Evolutionary conservation across 2,329 filamentous ascomycete species (phyloP).

Genomic region (Corniculantispora saksenae): DNA sequence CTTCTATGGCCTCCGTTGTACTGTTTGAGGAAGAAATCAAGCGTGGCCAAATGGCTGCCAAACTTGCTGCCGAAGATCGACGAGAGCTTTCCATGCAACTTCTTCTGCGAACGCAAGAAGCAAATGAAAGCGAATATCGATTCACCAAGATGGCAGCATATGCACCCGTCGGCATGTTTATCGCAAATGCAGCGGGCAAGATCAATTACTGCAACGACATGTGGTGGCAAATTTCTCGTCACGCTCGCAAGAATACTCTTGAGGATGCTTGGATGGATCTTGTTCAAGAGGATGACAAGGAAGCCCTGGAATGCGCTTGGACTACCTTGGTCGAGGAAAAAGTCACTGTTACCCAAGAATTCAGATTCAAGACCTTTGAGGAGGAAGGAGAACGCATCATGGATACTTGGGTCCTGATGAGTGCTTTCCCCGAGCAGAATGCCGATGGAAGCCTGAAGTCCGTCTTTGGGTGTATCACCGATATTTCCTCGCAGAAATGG

Average conservation of each 20-base stretch:
- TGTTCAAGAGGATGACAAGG: conserved; percentile 66
- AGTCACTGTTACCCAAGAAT: conserved; percentile 68
- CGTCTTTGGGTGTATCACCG: conserved; percentile 79
- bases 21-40: conserved; percentile 82
- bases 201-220: conserved; percentile 83
- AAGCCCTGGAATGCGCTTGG: conserved; percentile 62
- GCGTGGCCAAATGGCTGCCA: conserved; percentile 71
- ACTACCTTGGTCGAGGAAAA: conserved; percentile 60
- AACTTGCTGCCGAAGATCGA: conserved; percentile 72
- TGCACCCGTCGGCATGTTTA: conserved; percentile 82
- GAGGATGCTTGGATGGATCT: conserved; percentile 72
- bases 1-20: conserved; percentile 78
- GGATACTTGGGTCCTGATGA: conserved; percentile 78
- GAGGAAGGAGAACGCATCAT: conserved; percentile 59
- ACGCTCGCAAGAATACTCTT: conserved; percentile 58
- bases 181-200: conserved; percentile 68
- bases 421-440: conserved; percentile 72
- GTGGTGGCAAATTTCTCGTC: conserved; percentile 71
- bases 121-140: conserved; percentile 69
- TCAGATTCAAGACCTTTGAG: conserved; percentile 71
- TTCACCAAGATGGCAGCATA: conserved; percentile 86
- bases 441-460: conserved; percentile 66
- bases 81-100: conserved; percentile 78
- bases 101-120: conserved; percentile 62
- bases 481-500: conserved; percentile 84